Percentiles rank a stretch among this genome's conserved stretches.
Evolutionary conservation across 768 basidiomycete genomes (phyloP).

Genomic region (Mycena belliarum): DNA sequence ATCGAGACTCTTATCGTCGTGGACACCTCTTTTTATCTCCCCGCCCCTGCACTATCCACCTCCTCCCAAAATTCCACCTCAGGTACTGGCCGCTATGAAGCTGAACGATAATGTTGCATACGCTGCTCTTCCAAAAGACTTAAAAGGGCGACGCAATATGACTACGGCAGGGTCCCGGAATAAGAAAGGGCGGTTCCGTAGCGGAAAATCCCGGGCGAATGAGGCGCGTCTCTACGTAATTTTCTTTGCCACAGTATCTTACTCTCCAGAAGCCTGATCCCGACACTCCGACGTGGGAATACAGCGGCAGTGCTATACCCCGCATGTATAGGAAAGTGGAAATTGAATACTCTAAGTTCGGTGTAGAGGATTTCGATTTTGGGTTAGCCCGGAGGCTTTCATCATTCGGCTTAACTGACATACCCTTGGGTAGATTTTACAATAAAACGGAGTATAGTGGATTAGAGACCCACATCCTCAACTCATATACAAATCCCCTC

Average conservation of each 20-base stretch:
- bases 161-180: slow-evolving; percentile 54
- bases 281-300: slow-evolving; percentile 54
- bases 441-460: slow-evolving; percentile 91
- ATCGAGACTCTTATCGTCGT: slow-evolving; percentile 71
- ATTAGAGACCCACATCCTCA: slow-evolving; percentile 93
- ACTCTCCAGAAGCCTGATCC: slow-evolving; percentile 44
- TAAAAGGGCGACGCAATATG: slow-evolving; percentile 83
- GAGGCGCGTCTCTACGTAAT: slow-evolving; percentile 39
- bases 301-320: slow-evolving; percentile 64
- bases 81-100: slow-evolving; percentile 78
- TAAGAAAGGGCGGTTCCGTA: slow-evolving; percentile 76
- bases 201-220: slow-evolving; percentile 60
- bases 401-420: background rate
- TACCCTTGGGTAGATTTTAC: slow-evolving; percentile 67
- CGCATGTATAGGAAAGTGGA: slow-evolving; percentile 88
- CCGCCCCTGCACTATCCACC: slow-evolving; percentile 57
- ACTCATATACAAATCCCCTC: slow-evolving; percentile 85
- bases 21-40: slow-evolving; percentile 48
- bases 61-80: slow-evolving; percentile 75
- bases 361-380: slow-evolving; percentile 98
- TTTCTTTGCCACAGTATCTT: background rate
- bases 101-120: slow-evolving; percentile 89
- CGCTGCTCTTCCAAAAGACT: slow-evolving; percentile 82
- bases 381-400: slow-evolving; percentile 51
- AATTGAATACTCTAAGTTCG: slow-evolving; percentile 98